These are phyloP conservation scores for Akanthomyces dipterigenus DNA, from an alignment of 2,329 filamentous ascomycete species.

Conservation along the genomic window DNA sequence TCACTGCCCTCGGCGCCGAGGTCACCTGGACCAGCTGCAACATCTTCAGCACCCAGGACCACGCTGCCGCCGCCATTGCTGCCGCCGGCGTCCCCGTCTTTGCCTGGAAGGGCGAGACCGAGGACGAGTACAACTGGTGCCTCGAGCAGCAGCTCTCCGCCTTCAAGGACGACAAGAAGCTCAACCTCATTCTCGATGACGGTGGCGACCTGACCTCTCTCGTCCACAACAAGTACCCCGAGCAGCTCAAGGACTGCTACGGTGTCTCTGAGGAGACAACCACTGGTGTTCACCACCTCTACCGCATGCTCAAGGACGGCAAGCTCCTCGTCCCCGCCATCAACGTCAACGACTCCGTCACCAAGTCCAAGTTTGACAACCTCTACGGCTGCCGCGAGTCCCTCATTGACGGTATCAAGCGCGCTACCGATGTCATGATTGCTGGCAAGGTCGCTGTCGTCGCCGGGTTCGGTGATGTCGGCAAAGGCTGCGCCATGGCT, in stretches of 20 bases:
- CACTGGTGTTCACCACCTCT: conserved; percentile 98
- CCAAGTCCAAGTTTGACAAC: conserved; percentile 99
- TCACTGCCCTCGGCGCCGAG: conserved; percentile 90
- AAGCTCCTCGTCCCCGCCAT: conserved; percentile 88
- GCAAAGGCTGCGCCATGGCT: conserved; percentile 95
- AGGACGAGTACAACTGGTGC: conserved; percentile 99
- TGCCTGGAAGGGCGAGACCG: conserved; percentile 82
- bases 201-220: conserved; percentile 95
- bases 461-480: conserved; percentile 97
- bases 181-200: conserved; percentile 99
- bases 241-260: conserved; percentile 97
- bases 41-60: conserved; percentile 99
- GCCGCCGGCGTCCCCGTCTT: conserved; percentile 84
- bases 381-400: conserved; percentile 99
- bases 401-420: conserved; percentile 98
- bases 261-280: conserved; percentile 99
- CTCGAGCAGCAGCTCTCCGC: conserved; percentile 94
- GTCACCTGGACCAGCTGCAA: conserved; percentile 99
- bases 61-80: conserved; percentile 95
- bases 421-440: conserved; percentile 99
- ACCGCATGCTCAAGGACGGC: conserved; percentile 91
- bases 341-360: conserved; percentile 99
- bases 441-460: conserved; percentile 98
- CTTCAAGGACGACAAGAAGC: conserved; percentile 94
- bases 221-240: conserved; percentile 96